Conservation (phyloP, 371 early-diverging fungal species). For the Mucor mucedo region DNA sequence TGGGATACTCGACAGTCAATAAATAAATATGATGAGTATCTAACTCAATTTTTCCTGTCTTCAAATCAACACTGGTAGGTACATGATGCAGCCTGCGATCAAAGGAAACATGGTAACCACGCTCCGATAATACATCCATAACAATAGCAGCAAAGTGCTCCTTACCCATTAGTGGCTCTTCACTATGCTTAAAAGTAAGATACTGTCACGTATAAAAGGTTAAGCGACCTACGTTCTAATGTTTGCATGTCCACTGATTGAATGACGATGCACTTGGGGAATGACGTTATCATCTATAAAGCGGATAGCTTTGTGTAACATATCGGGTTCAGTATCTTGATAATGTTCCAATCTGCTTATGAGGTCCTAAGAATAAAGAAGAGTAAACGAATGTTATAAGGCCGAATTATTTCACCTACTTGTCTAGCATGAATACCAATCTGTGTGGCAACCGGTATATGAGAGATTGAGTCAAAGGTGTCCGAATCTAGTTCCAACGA, state of each 20-base stretch:
- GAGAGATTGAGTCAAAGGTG: slow-evolving; percentile 69
- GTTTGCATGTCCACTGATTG: slow-evolving; percentile 68
- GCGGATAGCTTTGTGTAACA: slow-evolving; percentile 54
- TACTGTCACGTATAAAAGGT: neutral
- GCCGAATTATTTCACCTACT: slow-evolving; percentile 17
- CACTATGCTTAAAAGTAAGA: slow-evolving; percentile 31
- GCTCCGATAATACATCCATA: slow-evolving; percentile 71
- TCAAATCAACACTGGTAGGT: slow-evolving; percentile 61
- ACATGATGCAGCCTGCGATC: slow-evolving; percentile 61
- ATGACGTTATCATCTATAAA: slow-evolving; percentile 63
- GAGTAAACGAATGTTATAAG: neutral
- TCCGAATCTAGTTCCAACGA: slow-evolving; percentile 65
- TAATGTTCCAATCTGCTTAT: slow-evolving; percentile 67
- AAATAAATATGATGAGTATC: slow-evolving; percentile 61
- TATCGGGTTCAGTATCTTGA: slow-evolving; percentile 58
- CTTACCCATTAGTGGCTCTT: slow-evolving; percentile 53
- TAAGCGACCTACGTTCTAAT: slow-evolving; percentile 61
- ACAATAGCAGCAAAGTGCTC: slow-evolving; percentile 63
- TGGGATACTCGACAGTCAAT: slow-evolving; percentile 69
- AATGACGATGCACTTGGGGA: slow-evolving; percentile 62
- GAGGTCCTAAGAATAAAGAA: slow-evolving; percentile 48
- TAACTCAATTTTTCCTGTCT: slow-evolving; percentile 66
- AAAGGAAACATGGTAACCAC: slow-evolving; percentile 69
- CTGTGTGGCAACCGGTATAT: slow-evolving; percentile 67
- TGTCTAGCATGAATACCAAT: slow-evolving; percentile 70